Evolutionary conservation across 495 filamentous ascomycete genomes (phyloP).

Genomic region (Beverwykella pulmonaria): DNA sequence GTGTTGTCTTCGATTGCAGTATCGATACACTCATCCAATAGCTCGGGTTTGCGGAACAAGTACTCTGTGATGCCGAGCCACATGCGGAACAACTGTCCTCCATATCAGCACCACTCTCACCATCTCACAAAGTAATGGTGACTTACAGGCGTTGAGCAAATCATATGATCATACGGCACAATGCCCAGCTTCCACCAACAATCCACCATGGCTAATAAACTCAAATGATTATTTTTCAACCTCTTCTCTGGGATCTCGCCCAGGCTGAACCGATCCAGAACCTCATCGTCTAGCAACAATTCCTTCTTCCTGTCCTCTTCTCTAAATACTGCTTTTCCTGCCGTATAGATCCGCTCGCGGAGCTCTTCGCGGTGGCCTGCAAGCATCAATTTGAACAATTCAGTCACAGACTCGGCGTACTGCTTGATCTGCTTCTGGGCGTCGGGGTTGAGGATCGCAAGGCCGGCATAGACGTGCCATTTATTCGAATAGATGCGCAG

Average conservation of each 20-base stretch:
- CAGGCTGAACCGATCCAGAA: slow-evolving; percentile 85
- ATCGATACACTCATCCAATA: slow-evolving; percentile 82
- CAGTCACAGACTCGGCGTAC: slow-evolving; percentile 89
- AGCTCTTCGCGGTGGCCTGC: slow-evolving; percentile 79
- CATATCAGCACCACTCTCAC: neutral
- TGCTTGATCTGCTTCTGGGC: slow-evolving; percentile 90
- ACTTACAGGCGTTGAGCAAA: slow-evolving; percentile 88
- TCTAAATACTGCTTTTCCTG: slow-evolving; percentile 79
- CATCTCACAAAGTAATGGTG: neutral
- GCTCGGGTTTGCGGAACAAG: slow-evolving; percentile 79
- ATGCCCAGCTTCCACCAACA: slow-evolving; percentile 94
- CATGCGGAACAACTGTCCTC: slow-evolving; percentile 77
- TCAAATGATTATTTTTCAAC: slow-evolving; percentile 87
- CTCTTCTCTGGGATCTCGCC: slow-evolving; percentile 65
- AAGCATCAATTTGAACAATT: slow-evolving; percentile 95
- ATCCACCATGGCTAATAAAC: slow-evolving; percentile 96
- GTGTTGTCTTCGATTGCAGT: slow-evolving; percentile 85
- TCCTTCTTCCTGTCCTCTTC: slow-evolving; percentile 57
- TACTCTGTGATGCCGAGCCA: slow-evolving; percentile 98
- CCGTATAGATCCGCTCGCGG: slow-evolving; percentile 73
- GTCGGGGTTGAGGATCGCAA: slow-evolving; percentile 92
- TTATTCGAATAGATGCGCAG: slow-evolving; percentile 97
- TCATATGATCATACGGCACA: slow-evolving; percentile 98
- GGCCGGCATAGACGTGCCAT: slow-evolving; percentile 98
- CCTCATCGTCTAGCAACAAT: slow-evolving; percentile 74